A percentile compares a stretch with the other conserved stretches of the same genome.
Conservation (phyloP, 2,329 filamentous ascomycete genomes). For the Capronia coronata region DNA sequence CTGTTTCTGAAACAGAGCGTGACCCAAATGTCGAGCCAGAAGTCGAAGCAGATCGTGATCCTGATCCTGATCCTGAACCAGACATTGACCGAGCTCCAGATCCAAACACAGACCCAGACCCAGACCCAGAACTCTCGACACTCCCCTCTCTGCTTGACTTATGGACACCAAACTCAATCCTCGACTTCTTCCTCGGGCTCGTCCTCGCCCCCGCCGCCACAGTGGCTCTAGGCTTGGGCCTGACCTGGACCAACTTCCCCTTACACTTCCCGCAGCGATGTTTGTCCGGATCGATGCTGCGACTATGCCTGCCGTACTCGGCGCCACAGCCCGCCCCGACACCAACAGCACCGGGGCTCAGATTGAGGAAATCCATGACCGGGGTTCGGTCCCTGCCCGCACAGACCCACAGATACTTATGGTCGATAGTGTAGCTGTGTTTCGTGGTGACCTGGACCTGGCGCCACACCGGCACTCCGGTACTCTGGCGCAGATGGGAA, state of each 20-base stretch:
- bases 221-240: constrained; percentile 56
- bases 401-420: constrained; percentile 86
- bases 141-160: constrained; percentile 5
- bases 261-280: constrained; percentile 76
- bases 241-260: constrained; percentile 64
- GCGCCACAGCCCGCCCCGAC: constrained; percentile 60
- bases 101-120: background rate
- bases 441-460: constrained; percentile 76
- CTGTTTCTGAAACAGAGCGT: constrained; percentile 33
- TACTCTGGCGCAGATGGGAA: constrained; percentile 32
- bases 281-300: constrained; percentile 66
- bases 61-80: background rate
- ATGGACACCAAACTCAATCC: constrained; percentile 1
- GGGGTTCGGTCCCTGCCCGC: constrained; percentile 26
- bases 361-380: constrained; percentile 20
- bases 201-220: too few species aligned
- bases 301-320: constrained; percentile 77
- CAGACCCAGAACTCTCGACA: constrained; percentile 25
- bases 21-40: too few species aligned
- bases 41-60: too few species aligned
- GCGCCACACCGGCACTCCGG: constrained; percentile 49
- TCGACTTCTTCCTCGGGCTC: constrained; percentile 15
- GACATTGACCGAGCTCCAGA: constrained; percentile 33
- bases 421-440: constrained; percentile 83
- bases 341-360: constrained; percentile 15